Percentiles rank a stretch among this genome's conserved stretches.
Conservation (phyloP, 2,329 filamentous ascomycete species). For the Fusarium sp. region DNA sequence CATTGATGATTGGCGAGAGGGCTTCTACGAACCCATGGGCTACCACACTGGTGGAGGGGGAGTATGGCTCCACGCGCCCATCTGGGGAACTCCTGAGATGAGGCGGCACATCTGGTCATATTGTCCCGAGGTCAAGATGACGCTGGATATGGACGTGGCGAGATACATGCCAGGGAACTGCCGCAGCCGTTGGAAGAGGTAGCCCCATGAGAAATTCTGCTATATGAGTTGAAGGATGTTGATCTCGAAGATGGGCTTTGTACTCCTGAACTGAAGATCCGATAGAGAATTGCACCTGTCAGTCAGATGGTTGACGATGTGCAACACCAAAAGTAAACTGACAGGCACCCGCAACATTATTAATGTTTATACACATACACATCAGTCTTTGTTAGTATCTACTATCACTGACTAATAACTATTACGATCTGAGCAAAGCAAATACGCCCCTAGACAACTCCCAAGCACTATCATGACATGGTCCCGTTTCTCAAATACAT, state of each 20-base stretch:
- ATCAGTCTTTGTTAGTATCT: neutral
- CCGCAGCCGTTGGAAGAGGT: conserved; percentile 40
- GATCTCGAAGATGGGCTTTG: neutral
- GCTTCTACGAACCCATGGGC: conserved; percentile 69
- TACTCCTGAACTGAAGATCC: neutral
- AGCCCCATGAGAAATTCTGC: neutral
- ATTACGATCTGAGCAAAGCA: neutral
- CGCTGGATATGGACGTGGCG: conserved; percentile 65
- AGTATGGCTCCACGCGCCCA: conserved; percentile 54
- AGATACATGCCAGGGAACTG: conserved; percentile 63
- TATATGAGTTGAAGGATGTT: neutral
- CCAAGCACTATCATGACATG: conserved; percentile 16
- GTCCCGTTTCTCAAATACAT: conserved; percentile 18
- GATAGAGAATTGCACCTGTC: neutral
- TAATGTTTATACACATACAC: neutral
- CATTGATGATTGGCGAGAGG: conserved; percentile 63
- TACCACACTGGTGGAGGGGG: conserved; percentile 67
- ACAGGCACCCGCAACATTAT: neutral
- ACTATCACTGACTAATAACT: neutral
- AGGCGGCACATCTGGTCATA: conserved; percentile 66
- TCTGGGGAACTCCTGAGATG: conserved; percentile 62
- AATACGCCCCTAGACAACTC: conserved; percentile 8
- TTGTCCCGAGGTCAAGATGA: conserved; percentile 71
- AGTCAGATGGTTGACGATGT: neutral
- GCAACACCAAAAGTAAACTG: neutral